phyloP scores from a whole-genome alignment of 2,329 filamentous ascomycete genomes.

The Cordyceps fumosorosea region DNA sequence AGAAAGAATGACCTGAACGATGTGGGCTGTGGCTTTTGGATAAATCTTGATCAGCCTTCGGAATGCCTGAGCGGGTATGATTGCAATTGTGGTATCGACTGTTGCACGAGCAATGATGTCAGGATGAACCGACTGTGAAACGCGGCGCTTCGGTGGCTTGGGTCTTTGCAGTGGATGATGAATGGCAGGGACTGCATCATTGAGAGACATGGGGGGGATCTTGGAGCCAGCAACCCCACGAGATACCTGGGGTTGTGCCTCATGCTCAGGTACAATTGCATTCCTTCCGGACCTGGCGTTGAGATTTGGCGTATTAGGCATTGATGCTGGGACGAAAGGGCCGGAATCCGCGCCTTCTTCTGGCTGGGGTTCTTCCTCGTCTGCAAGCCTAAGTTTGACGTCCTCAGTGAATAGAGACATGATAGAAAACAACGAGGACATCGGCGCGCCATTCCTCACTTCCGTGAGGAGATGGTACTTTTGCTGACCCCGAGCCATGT shows the following conservation, averaged over 20 bases:
- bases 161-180: constrained; percentile 28
- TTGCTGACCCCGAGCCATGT: constrained; percentile 60
- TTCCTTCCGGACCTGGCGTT: constrained; percentile 21
- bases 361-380: constrained; percentile 36
- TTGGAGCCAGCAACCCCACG: constrained; percentile 29
- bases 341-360: constrained; percentile 23
- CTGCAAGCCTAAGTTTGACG: constrained; percentile 70
- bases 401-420: constrained; percentile 96
- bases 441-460: constrained; percentile 93
- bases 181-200: constrained; percentile 33
- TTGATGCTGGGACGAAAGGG: constrained; percentile 27
- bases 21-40: constrained; percentile 92
- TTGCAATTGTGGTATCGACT: constrained; percentile 94
- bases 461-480: constrained; percentile 94
- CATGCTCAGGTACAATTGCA: not conserved
- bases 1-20: constrained; percentile 94
- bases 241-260: not conserved
- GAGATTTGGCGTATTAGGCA: constrained; percentile 35
- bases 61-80: constrained; percentile 95
- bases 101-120: constrained; percentile 96
- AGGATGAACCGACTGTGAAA: constrained; percentile 77
- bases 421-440: constrained; percentile 98
- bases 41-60: constrained; percentile 87
- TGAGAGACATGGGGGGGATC: constrained; percentile 72
- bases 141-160: constrained; percentile 33